Percentiles rank a stretch among this genome's conserved stretches.
These are phyloP conservation scores for Carallia pectinifolia DNA, from an alignment of 345 rosid species.

Conservation along the genomic window DNA sequence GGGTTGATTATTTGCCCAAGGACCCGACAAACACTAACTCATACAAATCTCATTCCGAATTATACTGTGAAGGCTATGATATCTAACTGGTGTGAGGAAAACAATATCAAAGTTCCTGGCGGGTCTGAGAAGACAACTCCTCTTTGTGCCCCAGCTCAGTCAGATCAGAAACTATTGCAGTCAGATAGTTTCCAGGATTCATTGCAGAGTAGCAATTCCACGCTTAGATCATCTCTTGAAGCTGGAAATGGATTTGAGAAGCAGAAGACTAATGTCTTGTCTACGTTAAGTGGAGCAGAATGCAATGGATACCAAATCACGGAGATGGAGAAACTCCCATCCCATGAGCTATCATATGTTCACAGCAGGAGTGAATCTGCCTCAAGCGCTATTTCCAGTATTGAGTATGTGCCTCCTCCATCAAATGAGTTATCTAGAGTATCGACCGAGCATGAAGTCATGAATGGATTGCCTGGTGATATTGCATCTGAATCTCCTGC, in stretches of 20 bases:
- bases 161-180: slow-evolving; percentile 45
- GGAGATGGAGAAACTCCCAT: slow-evolving; percentile 48
- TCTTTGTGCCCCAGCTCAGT: slow-evolving; percentile 34
- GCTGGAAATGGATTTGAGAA: slow-evolving; percentile 59
- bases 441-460: slow-evolving; percentile 28
- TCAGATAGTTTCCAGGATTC: slow-evolving; percentile 53
- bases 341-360: slow-evolving; percentile 54
- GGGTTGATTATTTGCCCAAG: slow-evolving; percentile 84
- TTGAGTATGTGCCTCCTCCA: slow-evolving; percentile 53
- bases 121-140: slow-evolving; percentile 30
- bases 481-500: slow-evolving; percentile 28
- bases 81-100: slow-evolving; percentile 75
- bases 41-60: slow-evolving; percentile 82
- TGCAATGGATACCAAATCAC: slow-evolving; percentile 33
- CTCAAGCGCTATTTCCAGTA: slow-evolving; percentile 66
- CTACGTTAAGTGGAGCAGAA: slow-evolving; percentile 47
- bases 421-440: slow-evolving; percentile 35
- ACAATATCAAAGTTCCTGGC: slow-evolving; percentile 40
- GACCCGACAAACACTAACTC: slow-evolving; percentile 62
- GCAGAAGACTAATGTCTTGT: slow-evolving; percentile 45
- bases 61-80: slow-evolving; percentile 92
- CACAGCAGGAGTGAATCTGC: slow-evolving; percentile 86
- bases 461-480: slow-evolving; percentile 29
- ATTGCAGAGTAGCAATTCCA: slow-evolving; percentile 51
- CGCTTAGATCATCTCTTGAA: slow-evolving; percentile 58